Conservation (phyloP, 2,329 filamentous ascomycete species). For the Colletotrichum plurivorum region DNA sequence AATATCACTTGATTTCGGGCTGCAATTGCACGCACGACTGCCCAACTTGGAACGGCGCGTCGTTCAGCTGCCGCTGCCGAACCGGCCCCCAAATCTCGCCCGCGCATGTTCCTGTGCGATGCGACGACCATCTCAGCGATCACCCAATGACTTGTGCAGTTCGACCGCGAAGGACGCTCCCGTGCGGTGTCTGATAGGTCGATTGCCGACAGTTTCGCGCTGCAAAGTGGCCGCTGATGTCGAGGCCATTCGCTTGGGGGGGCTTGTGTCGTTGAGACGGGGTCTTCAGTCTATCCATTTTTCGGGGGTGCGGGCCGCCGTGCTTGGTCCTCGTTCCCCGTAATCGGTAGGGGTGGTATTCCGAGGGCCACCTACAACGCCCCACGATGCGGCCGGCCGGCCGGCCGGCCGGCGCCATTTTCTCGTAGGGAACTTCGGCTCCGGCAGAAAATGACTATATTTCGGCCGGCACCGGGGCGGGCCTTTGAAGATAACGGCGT, state of each 20-base stretch:
- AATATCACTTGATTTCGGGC: background rate
- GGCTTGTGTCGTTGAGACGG: background rate
- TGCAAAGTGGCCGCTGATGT: slow-evolving; percentile 17
- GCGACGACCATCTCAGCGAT: background rate
- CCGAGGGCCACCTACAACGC: no score
- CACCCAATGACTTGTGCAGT: background rate
- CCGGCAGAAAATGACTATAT: no score
- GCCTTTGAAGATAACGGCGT: no score
- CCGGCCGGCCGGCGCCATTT: no score
- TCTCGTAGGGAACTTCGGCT: no score
- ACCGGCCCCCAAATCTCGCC: background rate
- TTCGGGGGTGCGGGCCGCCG: no score
- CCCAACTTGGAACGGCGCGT: slow-evolving; percentile 8
- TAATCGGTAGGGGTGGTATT: no score
- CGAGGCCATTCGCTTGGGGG: slow-evolving; percentile 1
- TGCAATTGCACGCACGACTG: slow-evolving; percentile 6
- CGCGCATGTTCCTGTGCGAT: slow-evolving; percentile 3
- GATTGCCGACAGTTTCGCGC: slow-evolving; percentile 18
- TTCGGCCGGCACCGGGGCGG: no score
- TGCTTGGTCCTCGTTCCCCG: no score
- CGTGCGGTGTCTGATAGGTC: slow-evolving; percentile 21
- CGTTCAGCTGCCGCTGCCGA: background rate
- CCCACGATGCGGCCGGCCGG: no score
- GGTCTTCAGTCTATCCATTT: no score
- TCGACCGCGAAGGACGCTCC: background rate